These are phyloP conservation scores for Zygosaccharomyces gambellarensis DNA, from an alignment of 805 yeast genomes.

Conservation along the genomic window DNA sequence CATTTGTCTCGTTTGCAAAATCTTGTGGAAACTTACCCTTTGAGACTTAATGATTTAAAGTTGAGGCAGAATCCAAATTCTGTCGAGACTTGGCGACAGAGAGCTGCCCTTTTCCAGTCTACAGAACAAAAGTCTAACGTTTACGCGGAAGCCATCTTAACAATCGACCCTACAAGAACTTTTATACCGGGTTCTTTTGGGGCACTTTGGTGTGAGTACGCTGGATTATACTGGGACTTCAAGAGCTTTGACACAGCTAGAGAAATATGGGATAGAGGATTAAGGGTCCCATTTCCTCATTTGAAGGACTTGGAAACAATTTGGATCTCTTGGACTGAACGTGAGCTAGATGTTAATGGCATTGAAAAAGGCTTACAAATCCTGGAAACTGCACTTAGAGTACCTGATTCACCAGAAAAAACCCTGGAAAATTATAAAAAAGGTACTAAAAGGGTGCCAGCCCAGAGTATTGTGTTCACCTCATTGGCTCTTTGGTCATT, in stretches of 20 bases:
- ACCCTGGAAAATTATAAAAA: conserved; percentile 19
- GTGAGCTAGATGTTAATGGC: conserved; percentile 49
- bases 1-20: conserved; percentile 46
- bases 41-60: conserved; percentile 61
- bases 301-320: conserved; percentile 62
- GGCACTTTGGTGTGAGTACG: conserved; percentile 66
- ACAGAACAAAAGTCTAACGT: conserved; percentile 39
- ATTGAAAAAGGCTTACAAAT: conserved; percentile 42
- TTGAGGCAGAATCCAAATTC: conserved; percentile 58
- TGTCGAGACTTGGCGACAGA: conserved; percentile 63
- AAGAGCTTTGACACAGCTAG: conserved; percentile 57
- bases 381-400: conserved; percentile 39
- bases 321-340: conserved; percentile 73
- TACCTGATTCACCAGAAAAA: conserved; percentile 35
- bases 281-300: conserved; percentile 61
- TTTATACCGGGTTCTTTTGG: conserved; percentile 42
- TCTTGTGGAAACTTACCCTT: conserved; percentile 51
- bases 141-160: conserved; percentile 59
- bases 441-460: conserved; percentile 34
- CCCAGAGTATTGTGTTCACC: conserved; percentile 57
- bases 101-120: conserved; percentile 45
- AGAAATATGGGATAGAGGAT: conserved; percentile 56
- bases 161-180: conserved; percentile 56
- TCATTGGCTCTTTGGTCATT: conserved; percentile 66
- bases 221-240: conserved; percentile 54